phyloP scores from a whole-genome alignment of 345 rosid genomes.

The Salix suchowensis region DNA sequence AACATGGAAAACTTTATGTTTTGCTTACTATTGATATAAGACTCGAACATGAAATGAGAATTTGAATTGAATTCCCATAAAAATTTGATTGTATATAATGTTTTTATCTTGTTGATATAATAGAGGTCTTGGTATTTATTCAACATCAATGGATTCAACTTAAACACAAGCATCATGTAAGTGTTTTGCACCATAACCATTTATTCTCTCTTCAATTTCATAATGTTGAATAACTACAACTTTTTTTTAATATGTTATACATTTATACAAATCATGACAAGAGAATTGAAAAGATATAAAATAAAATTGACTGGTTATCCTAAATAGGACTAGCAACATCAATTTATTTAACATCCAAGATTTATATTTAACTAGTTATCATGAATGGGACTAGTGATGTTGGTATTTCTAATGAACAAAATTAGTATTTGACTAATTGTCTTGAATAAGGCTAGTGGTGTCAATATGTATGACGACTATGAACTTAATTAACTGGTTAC shows the following conservation, averaged over 20 bases:
- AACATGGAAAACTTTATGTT: neutral
- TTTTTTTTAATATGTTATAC: neutral
- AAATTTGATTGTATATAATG: neutral
- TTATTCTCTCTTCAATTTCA: neutral
- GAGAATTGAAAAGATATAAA: neutral
- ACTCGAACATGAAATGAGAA: neutral
- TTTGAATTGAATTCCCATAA: neutral
- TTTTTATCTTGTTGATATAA: rapidly evolving
- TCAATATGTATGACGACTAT: too few species aligned
- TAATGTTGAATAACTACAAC: rapidly evolving
- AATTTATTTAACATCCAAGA: rapidly evolving
- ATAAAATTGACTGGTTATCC: rapidly evolving
- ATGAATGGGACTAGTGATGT: too few species aligned
- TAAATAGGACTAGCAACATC: rapidly evolving
- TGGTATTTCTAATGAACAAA: too few species aligned
- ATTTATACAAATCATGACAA: neutral
- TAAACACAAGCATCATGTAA: rapidly evolving
- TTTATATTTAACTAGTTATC: too few species aligned
- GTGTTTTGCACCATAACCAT: rapidly evolving
- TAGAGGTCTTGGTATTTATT: rapidly evolving
- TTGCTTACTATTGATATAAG: neutral
- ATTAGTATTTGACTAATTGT: too few species aligned
- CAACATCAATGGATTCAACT: rapidly evolving
- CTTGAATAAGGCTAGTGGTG: too few species aligned
- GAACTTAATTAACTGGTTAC: too few species aligned